Evolutionary conservation across 768 basidiomycete genomes (phyloP).

Genomic region (Kwoniella dendrophila): DNA sequence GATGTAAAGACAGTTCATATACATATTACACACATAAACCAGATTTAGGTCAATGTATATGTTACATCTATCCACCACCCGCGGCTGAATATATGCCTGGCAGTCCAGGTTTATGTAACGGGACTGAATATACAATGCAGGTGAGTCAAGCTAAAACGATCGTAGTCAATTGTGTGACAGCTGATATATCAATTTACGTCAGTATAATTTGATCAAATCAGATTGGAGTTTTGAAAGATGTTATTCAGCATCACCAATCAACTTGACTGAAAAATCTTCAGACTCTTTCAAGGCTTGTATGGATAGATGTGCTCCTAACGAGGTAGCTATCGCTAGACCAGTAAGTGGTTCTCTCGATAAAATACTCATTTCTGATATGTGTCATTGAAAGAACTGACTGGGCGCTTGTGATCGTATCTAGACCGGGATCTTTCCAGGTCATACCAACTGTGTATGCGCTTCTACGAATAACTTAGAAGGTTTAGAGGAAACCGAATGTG

Average conservation of each 20-base stretch:
- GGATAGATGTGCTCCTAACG: slow-evolving; percentile 10
- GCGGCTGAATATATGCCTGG: slow-evolving; percentile 20
- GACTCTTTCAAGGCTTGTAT: slow-evolving; percentile 26
- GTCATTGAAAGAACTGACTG: background rate
- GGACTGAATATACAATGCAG: slow-evolving; percentile 8
- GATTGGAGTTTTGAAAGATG: slow-evolving; percentile 16
- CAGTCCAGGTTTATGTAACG: slow-evolving; percentile 10
- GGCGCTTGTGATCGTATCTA: background rate
- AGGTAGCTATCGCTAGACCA: slow-evolving; percentile 18
- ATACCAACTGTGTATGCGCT: slow-evolving; percentile 18
- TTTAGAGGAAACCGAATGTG: slow-evolving; percentile 5
- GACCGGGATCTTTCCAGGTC: slow-evolving; percentile 15
- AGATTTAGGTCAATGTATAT: slow-evolving; percentile 2
- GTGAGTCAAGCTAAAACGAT: slow-evolving; percentile 5
- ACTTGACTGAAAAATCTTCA: slow-evolving; percentile 9
- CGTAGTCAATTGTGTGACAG: no score
- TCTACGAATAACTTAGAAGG: background rate
- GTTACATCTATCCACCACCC: slow-evolving; percentile 20
- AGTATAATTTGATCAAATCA: slow-evolving; percentile 22
- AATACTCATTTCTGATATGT: background rate
- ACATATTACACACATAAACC: slow-evolving; percentile 16
- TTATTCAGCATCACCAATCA: background rate
- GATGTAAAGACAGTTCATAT: slow-evolving; percentile 12
- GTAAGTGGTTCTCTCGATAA: background rate
- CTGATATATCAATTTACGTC: no score